Base-by-base conservation (phyloP, 2,329 filamentous ascomycete species). In the Paecilomyces niveus region DNA sequence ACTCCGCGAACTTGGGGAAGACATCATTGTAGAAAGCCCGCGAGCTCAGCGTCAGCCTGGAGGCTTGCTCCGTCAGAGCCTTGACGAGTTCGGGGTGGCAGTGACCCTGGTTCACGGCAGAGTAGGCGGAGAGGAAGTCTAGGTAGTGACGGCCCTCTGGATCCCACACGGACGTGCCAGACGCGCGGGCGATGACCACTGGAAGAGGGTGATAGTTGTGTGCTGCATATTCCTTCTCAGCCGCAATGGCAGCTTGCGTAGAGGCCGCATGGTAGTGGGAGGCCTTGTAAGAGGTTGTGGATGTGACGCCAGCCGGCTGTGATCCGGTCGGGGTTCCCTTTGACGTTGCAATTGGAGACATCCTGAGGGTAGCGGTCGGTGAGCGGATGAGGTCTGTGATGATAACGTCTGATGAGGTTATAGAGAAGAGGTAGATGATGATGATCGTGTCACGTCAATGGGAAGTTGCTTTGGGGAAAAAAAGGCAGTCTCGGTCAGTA, bases 191-290 rank as follows among this genome's bases (percentile, higher is more conserved):
- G 76, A 97, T 97, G 71, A 96, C 94, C 60, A 99, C 87, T 49
- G 94, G 94, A 2, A 99, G 85, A 15, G 94, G 94, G 77, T 97
- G 92, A 82, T 99, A 99, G 82, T 99, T 99, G 85, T 99, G 94
- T 54, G 94, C 94, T 54, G 94, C 94, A 75, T 85, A 93, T 72
- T 89, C 81, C 70, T 90, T 82, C 79, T 99, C 94, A 56, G 86
- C 80, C 56, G 86, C 79, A 73, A 97, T 95, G 67, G 94, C 93
- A 67, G 83, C 81, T 59, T 86, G 79, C 51, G 92, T 92, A 26
- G 93, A 92, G 21, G 89, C 74, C 57, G 91, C 83, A 78, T 97
- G 94, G 79, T 85, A 85, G 60, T 72, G 75, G 35, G 81, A 75
- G 57, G 70, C 66, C 55, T 73, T 74, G 39, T 72, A 64, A 35